Evolutionary conservation across 2,329 filamentous ascomycete genomes (phyloP).

Genomic region (Colletotrichum karsti): DNA sequence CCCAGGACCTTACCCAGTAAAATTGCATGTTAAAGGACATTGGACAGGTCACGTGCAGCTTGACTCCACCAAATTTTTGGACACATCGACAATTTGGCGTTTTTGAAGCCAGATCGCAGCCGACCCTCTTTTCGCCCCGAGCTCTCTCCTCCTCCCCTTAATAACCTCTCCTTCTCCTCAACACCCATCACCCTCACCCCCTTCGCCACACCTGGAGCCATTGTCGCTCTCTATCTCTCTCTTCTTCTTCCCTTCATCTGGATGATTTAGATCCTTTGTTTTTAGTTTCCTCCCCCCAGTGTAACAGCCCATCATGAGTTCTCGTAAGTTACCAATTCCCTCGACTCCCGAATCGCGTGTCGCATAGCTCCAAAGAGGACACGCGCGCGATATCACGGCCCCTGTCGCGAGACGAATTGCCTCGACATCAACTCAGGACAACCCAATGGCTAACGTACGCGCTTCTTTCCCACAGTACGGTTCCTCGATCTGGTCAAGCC

Average conservation of each 20-base stretch:
- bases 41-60: slow-evolving; percentile 43
- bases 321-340: slow-evolving; percentile 52
- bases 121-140: slow-evolving; percentile 35
- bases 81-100: slow-evolving; percentile 53
- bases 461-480: slow-evolving; percentile 72
- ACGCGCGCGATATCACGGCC: slow-evolving; percentile 5
- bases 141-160: slow-evolving; percentile 42
- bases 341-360: slow-evolving; percentile 20
- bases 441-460: slow-evolving; percentile 21
- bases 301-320: slow-evolving; percentile 58
- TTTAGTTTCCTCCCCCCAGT: slow-evolving; percentile 40
- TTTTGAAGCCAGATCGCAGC: slow-evolving; percentile 53
- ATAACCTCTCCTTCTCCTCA: slow-evolving; percentile 39
- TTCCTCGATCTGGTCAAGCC: slow-evolving; percentile 99
- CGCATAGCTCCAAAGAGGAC: slow-evolving; percentile 21
- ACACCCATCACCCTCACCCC: slow-evolving; percentile 38
- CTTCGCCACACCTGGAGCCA: slow-evolving; percentile 40
- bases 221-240: slow-evolving; percentile 35
- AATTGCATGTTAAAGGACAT: slow-evolving; percentile 1
- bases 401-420: neutral
- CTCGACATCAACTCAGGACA: neutral
- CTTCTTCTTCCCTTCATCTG: slow-evolving; percentile 40
- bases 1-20: slow-evolving; percentile 4
- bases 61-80: slow-evolving; percentile 46
- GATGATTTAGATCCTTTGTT: slow-evolving; percentile 44